Conservation (phyloP, 2,329 filamentous ascomycete species). For the Cladobotryum mycophilum region DNA sequence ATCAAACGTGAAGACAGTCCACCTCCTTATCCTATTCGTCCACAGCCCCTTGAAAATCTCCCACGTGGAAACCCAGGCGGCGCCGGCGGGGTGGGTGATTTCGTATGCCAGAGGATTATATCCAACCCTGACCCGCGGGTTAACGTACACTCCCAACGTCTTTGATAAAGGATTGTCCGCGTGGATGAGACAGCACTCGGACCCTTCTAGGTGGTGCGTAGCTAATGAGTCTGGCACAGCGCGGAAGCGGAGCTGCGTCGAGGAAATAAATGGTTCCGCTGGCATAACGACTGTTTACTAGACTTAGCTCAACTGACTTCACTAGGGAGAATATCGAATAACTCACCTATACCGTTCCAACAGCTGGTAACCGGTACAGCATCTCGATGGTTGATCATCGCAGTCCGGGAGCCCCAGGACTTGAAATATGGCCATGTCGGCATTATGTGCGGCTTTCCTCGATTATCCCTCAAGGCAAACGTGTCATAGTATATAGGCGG, state of each 20-base stretch:
- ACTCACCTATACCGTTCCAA: conserved; percentile 39
- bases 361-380: conserved; percentile 41
- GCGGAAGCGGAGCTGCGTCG: conserved; percentile 50
- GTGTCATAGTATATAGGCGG: conserved; percentile 55
- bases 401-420: conserved; percentile 42
- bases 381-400: conserved; percentile 42
- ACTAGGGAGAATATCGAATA: neutral
- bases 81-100: conserved; percentile 33
- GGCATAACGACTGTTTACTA: conserved; percentile 39
- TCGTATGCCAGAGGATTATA: conserved; percentile 52
- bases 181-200: conserved; percentile 73
- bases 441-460: conserved; percentile 45
- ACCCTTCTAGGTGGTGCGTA: conserved; percentile 60
- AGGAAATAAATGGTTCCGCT: conserved; percentile 47
- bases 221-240: conserved; percentile 58
- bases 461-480: conserved; percentile 52
- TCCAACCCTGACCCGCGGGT: conserved; percentile 62
- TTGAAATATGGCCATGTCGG: conserved; percentile 56
- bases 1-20: conserved; percentile 27
- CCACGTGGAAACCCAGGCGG: conserved; percentile 41
- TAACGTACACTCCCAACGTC: conserved; percentile 56
- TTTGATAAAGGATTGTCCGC: conserved; percentile 57
- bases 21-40: conserved; percentile 48
- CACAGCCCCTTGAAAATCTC: conserved; percentile 50
- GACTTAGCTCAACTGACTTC: neutral